Percentiles rank a stretch among this genome's conserved stretches.
Conservation (phyloP, 2,329 filamentous ascomycete species). For the Thelonectria rubi region DNA sequence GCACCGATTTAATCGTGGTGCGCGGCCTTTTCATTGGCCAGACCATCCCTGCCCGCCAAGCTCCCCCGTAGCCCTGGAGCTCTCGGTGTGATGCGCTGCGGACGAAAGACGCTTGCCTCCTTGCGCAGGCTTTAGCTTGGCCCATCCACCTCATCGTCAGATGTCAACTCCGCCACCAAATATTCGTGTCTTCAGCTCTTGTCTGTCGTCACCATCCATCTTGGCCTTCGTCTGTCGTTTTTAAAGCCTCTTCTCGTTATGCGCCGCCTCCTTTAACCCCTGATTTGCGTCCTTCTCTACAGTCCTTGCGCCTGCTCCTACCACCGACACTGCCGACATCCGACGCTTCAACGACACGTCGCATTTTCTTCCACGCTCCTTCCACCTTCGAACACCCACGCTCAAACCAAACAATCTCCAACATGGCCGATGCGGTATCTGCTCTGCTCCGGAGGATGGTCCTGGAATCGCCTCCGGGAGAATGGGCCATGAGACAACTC, state of each 20-base stretch:
- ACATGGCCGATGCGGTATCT: slow-evolving; percentile 64
- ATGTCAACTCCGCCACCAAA: slow-evolving; percentile 43
- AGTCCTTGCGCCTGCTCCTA: background rate
- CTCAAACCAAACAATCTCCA: background rate
- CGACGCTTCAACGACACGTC: slow-evolving; percentile 30
- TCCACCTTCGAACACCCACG: slow-evolving; percentile 16
- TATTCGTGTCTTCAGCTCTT: slow-evolving; percentile 41
- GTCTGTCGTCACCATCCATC: slow-evolving; percentile 36
- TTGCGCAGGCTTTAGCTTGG: slow-evolving; percentile 29
- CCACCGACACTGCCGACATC: slow-evolving; percentile 14
- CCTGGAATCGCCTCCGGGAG: slow-evolving; percentile 85
- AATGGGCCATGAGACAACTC: slow-evolving; percentile 83
- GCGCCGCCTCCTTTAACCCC: background rate
- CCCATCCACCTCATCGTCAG: slow-evolving; percentile 38
- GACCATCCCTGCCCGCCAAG: slow-evolving; percentile 32
- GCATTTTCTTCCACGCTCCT: slow-evolving; percentile 22
- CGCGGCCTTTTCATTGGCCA: slow-evolving; percentile 33
- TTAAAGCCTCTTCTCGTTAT: slow-evolving; percentile 25
- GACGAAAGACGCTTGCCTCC: background rate
- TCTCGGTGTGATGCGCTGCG: slow-evolving; percentile 12
- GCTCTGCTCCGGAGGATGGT: slow-evolving; percentile 71
- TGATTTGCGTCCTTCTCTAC: slow-evolving; percentile 10
- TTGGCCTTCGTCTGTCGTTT: slow-evolving; percentile 30
- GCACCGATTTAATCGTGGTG: slow-evolving; percentile 15
- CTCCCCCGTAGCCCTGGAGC: slow-evolving; percentile 34